Evolutionary conservation across 2,329 filamentous ascomycete species (phyloP).

Genomic region (Colletotrichum noveboracense): DNA sequence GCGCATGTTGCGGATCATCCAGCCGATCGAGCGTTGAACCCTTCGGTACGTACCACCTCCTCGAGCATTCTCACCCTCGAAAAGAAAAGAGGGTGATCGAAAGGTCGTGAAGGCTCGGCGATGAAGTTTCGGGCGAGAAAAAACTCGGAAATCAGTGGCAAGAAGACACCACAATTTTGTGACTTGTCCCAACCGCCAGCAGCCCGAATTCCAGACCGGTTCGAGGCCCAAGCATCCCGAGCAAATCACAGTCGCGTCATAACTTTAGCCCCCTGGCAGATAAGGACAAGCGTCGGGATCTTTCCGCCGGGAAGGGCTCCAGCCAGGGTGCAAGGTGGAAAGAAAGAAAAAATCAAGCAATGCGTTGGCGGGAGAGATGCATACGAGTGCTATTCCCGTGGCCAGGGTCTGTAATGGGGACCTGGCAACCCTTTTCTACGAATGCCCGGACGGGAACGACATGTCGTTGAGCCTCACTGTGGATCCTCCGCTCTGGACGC

Average conservation of each 20-base stretch:
- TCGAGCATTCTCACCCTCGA: background rate
- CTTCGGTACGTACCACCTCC: background rate
- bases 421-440: background rate
- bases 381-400: background rate
- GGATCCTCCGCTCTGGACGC: conserved; percentile 5
- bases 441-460: conserved; percentile 3
- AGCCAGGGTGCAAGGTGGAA: background rate
- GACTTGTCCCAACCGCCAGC: background rate
- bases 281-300: conserved; percentile 1
- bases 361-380: background rate
- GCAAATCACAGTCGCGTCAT: conserved; percentile 9
- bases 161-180: background rate
- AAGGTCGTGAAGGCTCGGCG: background rate
- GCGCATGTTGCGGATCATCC: background rate
- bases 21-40: background rate
- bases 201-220: background rate
- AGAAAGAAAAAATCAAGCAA: background rate
- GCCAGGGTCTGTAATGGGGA: background rate
- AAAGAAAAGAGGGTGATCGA: background rate
- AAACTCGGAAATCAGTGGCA: background rate
- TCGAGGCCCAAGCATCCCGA: background rate
- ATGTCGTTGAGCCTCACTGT: conserved; percentile 15
- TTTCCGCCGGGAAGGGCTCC: background rate
- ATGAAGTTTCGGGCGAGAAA: background rate
- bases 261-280: background rate